Evolutionary conservation across 2,329 filamentous ascomycete genomes (phyloP), one percentile per base, ranked within the genome.

Genomic region (Alternaria conjuncta): DNA sequence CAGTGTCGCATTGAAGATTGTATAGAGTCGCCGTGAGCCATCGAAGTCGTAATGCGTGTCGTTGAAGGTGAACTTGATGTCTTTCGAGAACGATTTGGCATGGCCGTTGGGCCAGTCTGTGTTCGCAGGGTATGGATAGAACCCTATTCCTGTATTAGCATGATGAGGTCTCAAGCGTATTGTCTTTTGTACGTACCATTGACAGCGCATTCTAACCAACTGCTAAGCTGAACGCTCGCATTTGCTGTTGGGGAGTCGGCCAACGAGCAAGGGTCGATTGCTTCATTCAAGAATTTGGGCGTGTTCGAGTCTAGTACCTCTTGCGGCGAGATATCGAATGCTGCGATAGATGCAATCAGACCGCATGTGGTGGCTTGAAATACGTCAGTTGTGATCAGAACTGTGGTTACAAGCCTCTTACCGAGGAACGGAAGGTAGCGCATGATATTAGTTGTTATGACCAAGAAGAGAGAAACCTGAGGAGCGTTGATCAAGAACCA

Each of bases 71-170:
- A 76, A 76, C 3, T 61, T 64, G n/a, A 78, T 61, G 49, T 70
- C 67, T 15, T 65, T 64, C 15, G 72, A 73, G 49, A 78, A 78
- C 4, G 73, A 64, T 5, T 55, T 21, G 11, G 70, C 64, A 47
- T 72, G 76, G 18, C 67, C 68, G 18, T 59, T 45, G 11, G 71
- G 70, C 76, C 76, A 78, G 15, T 74, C 49, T 2, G 67, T 71
- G 53, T 78, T 78, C 25, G 58, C 74, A 20, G 76, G 76, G 41
- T 69, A 78, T 1, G 75, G 76, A 49, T 78, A 78, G 62, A 78
- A 78, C 2, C 67, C 74, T 77, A 2, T 13, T 4, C 11, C 3
- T n/a, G 5, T 6, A 12, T 66, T 41, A 66, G 60, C 13, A 41
- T 30, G 4, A 3, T 15, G 2, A 6, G 9, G 2, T 4, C 8